Evolutionary conservation across 225 moss, liverwort and hornwort genomes (phyloP).

Genomic region (Physcomitrium patens): DNA sequence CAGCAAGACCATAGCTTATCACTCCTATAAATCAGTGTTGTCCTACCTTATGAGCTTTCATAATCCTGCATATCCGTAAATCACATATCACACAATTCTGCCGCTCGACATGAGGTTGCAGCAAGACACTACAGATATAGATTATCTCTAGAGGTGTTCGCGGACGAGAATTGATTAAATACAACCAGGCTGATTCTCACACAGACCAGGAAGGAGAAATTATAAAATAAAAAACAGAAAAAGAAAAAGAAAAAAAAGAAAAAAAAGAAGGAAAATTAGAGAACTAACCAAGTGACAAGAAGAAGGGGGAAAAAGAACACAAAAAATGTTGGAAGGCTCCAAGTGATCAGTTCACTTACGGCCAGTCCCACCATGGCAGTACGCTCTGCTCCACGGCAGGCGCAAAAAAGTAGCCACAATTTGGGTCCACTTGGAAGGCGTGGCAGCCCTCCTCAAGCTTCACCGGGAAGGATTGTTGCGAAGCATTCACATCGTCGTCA

Average conservation of each 20-base stretch:
- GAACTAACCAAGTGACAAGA: no score
- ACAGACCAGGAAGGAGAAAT: constrained; percentile 16
- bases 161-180: background rate
- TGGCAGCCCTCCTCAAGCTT: constrained; percentile 45
- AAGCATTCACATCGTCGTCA: no score
- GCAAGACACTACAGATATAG: no score
- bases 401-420: constrained; percentile 50
- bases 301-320: no score
- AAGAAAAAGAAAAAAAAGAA: no score
- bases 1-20: constrained; percentile 16
- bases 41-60: background rate
- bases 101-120: background rate
- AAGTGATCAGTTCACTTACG: constrained; percentile 11
- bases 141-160: no score
- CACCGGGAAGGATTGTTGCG: background rate
- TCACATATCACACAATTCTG: background rate
- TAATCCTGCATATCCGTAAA: background rate
- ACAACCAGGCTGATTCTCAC: constrained; percentile 4
- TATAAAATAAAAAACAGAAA: background rate
- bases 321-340: no score
- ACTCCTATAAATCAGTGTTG: background rate
- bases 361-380: constrained; percentile 64
- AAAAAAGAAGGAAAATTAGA: no score
- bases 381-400: constrained; percentile 41
- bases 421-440: constrained; percentile 29